Evolutionary conservation across 495 filamentous ascomycete genomes (phyloP), one percentile per base, ranked within the genome.

Genomic region (Trichocladium uniseriatum): DNA sequence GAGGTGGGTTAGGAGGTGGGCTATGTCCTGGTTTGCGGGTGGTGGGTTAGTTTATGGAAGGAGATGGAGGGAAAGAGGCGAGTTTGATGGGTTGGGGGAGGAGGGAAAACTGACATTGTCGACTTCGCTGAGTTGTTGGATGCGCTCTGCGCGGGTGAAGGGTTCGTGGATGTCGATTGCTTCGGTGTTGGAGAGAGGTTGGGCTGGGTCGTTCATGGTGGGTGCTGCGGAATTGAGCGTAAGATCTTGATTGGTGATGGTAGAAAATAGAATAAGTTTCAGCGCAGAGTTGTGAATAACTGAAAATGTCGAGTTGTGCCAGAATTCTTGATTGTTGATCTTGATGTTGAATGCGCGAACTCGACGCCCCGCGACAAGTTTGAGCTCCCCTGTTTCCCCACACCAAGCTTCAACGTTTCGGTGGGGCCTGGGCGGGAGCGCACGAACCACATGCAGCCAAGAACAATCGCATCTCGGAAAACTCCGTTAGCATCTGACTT

Each of bases 51-150:
- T 16, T 13, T 18, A 37, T 13, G 21, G 38, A 11, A 9, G 5
- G 14, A n/a, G 13, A 2, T 22, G 24, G 6, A 14, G 10, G 22
- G 16, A 34, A 19, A 3, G 11, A 2, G 38, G n/a, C n/a, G n/a
- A n/a, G n/a, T n/a, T n/a, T n/a, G n/a, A n/a, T n/a, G n/a, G n/a
- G n/a, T n/a, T n/a, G n/a, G 11, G 38, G 21, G 14, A 43, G 47
- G 13, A 16, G 18, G 15, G 41, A 3, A 31, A 13, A 8, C 43
- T 14, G 31, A 86, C 84, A 61, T 79, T 72, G 66, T 92, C 86
- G 43, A 91, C 83, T 15, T 81, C 76, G 56, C 76, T 81, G 36
- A 95, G 76, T 53, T 90, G 83, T 44, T 80, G 77, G 48, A 95
- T 89, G 45, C 82, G 83, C 59, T 89, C 81, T 6, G 76, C 76